These are phyloP conservation scores for Lasiosphaeria miniovina DNA, from an alignment of 495 filamentous ascomycete genomes.

Conservation along the genomic window DNA sequence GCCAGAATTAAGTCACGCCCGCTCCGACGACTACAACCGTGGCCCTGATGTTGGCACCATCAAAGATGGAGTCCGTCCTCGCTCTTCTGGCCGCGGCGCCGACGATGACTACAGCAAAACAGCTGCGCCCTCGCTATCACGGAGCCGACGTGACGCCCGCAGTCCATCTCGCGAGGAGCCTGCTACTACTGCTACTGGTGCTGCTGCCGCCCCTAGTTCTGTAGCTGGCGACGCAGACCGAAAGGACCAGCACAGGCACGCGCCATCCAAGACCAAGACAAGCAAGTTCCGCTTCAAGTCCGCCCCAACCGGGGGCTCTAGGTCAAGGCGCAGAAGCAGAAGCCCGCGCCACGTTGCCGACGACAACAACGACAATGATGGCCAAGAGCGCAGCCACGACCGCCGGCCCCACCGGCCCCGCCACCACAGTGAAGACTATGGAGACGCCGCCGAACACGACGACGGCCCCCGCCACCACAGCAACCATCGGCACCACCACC, in stretches of 20 bases:
- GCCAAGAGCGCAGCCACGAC: background rate
- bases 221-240: background rate
- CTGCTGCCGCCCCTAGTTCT: background rate
- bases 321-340: constrained; percentile 1
- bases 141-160: no score
- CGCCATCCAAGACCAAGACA: background rate
- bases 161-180: no score
- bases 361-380: constrained; percentile 27
- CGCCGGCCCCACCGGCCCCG: background rate
- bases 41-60: background rate
- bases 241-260: background rate
- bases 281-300: constrained; percentile 21
- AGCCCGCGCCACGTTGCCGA: constrained; percentile 31
- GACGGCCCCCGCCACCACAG: constrained; percentile 25
- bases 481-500: constrained; percentile 3
- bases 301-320: no score
- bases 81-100: no score
- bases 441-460: constrained; percentile 4
- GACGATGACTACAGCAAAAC: no score
- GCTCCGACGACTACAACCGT: background rate
- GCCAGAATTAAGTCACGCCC: background rate
- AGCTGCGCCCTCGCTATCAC: no score
- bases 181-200: no score
- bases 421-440: background rate
- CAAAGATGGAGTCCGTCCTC: background rate